Conservation (phyloP, 805 yeast species). For the Candida sakaeoensis region DNA sequence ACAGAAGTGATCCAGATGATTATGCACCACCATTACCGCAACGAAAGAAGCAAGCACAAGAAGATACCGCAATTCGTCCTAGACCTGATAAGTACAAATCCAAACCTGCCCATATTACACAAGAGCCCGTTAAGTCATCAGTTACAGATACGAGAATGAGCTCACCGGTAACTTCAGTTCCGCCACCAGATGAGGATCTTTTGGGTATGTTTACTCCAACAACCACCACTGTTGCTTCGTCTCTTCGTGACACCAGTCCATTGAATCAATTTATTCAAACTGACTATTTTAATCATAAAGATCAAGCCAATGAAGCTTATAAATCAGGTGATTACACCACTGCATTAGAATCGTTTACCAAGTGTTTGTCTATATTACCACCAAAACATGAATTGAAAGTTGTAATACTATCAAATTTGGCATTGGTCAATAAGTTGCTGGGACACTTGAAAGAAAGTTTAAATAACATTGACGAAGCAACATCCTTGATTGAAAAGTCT, state of each 20-base stretch:
- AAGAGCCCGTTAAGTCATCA: neutral
- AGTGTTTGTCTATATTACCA: slow-evolving; percentile 52
- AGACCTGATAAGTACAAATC: slow-evolving; percentile 1
- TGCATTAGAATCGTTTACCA: slow-evolving; percentile 60
- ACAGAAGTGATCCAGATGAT: neutral
- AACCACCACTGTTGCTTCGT: neutral
- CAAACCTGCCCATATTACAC: no score
- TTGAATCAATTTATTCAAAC: slow-evolving; percentile 38
- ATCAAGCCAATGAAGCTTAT: slow-evolving; percentile 60
- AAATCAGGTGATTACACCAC: slow-evolving; percentile 76
- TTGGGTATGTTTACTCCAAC: slow-evolving; percentile 21
- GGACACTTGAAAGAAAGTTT: slow-evolving; percentile 24
- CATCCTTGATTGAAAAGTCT: slow-evolving; percentile 28
- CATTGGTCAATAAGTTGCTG: slow-evolving; percentile 24
- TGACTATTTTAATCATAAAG: slow-evolving; percentile 46
- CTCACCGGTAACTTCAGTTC: neutral
- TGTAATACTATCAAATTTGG: slow-evolving; percentile 71
- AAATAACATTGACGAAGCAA: slow-evolving; percentile 45
- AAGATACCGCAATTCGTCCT: neutral
- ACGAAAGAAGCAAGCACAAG: neutral
- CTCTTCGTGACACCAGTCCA: slow-evolving; percentile 13
- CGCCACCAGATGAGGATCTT: slow-evolving; percentile 21
- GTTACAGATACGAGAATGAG: neutral
- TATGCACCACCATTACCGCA: neutral
- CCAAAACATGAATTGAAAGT: slow-evolving; percentile 59